Base-by-base conservation (phyloP, 2,329 filamentous ascomycete genomes). In the Lasiodiplodia hormozganensis region DNA sequence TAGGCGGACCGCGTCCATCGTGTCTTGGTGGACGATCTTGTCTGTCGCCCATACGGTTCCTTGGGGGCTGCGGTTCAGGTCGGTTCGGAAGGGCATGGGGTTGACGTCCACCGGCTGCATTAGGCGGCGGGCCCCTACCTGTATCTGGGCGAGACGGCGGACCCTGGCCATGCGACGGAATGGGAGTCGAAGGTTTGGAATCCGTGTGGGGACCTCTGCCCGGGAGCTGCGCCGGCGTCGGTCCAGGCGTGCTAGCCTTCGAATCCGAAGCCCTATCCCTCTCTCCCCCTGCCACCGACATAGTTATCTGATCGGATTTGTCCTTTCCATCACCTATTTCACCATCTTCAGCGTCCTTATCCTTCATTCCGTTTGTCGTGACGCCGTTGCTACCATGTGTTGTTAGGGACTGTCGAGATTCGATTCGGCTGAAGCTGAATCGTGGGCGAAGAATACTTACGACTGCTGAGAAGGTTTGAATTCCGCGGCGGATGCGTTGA, bases 301-400 rank as follows among this genome's bases (percentile, higher is more conserved):
- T 70, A n/a, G 73, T 71, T 23, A 62, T 62, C 36, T 62, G 58
- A 34, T 69, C 38, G 11, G 31, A 2, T 21, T 43, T 34, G 10
- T 70, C 43, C 40, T 82, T 88, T 40, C 82, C 83, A 73, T 92
- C 90, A 70, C 89, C 87, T 28, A 92, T 90, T 76, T 93, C 91
- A 23, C 91, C 91, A 74, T 93, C 91, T 76, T 93, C 91, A 65
- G 88, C 87, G 70, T 90, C 88, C 1, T 77, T 77, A 70, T 69
- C 77, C 76, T 73, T 71, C 18, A 67, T 34, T 62, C 51, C 76
- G 18, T 73, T 70, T 23, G 76, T 77, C n/a, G 75, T 71, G n/a
- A 76, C 71, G 60, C 81, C 76, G 21, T 79, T 77, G 31, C 76
- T 78, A 67, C 43, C n/a, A n/a, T 18, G 10, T 47, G 31, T 6